Evolutionary conservation across 2,329 filamentous ascomycete genomes (phyloP).

Genomic region (Mycosphaerelloides madeirae): DNA sequence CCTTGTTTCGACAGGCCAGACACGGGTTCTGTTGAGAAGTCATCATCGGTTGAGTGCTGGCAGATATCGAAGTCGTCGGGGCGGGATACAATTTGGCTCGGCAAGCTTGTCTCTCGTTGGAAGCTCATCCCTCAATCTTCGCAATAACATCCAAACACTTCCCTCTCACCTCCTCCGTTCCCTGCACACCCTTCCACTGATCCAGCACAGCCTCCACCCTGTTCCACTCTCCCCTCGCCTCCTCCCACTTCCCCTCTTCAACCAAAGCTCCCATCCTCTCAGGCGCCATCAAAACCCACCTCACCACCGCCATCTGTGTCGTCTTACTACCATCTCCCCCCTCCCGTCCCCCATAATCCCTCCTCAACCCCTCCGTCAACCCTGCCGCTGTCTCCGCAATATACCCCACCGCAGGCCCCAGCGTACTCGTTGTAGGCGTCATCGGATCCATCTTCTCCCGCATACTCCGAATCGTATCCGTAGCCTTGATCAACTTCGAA

Average conservation of each 20-base stretch:
- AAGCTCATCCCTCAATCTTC: constrained; percentile 6
- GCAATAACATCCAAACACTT: constrained; percentile 32
- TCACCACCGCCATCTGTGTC: constrained; percentile 53
- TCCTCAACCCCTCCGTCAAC: constrained; percentile 38
- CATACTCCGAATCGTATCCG: constrained; percentile 92
- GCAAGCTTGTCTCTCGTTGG: too few relatives aligned
- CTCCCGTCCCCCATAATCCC: constrained; percentile 15
- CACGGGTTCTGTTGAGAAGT: too few relatives aligned
- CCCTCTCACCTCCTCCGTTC: constrained; percentile 38
- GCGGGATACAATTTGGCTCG: too few relatives aligned
- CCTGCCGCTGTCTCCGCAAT: constrained; percentile 59
- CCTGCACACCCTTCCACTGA: constrained; percentile 42
- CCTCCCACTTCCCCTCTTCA: constrained; percentile 54
- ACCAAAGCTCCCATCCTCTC: constrained; percentile 56
- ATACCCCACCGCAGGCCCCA: constrained; percentile 68
- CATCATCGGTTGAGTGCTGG: too few relatives aligned
- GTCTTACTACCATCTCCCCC: constrained; percentile 31
- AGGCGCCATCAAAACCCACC: constrained; percentile 59
- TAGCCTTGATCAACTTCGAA: constrained; percentile 91
- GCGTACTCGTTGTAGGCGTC: constrained; percentile 66
- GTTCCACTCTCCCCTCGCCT: constrained; percentile 53
- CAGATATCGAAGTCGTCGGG: too few relatives aligned
- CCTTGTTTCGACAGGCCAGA: too few relatives aligned
- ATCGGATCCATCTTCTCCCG: constrained; percentile 74
- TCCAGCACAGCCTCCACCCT: constrained; percentile 37